Evolutionary conservation across 1,139 yeast species (phyloP).

Genomic region (Nakaseomyces kungkrabaensis): DNA sequence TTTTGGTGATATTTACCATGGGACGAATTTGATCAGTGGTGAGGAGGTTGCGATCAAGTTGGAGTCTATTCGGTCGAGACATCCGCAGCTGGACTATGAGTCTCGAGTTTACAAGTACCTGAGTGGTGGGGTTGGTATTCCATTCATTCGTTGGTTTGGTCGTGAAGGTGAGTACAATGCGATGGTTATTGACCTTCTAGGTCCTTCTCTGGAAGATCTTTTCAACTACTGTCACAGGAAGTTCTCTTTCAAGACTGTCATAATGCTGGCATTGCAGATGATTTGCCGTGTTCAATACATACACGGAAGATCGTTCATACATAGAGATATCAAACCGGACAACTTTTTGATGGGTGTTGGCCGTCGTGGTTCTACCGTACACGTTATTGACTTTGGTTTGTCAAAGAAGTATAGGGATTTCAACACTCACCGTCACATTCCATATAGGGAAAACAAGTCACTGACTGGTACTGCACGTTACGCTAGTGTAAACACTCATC

Average conservation of each 20-base stretch:
- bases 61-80: slow-evolving; percentile 83
- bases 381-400: slow-evolving; percentile 92
- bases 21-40: slow-evolving; percentile 87
- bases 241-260: slow-evolving; percentile 86
- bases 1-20: slow-evolving; percentile 91
- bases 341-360: slow-evolving; percentile 73
- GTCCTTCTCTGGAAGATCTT: slow-evolving; percentile 90
- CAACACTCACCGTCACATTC: slow-evolving; percentile 87
- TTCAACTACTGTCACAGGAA: slow-evolving; percentile 93
- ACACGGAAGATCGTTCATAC: slow-evolving; percentile 92
- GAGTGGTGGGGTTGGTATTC: slow-evolving; percentile 96
- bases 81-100: slow-evolving; percentile 94
- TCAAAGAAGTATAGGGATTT: slow-evolving; percentile 95
- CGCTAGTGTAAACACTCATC: slow-evolving; percentile 88
- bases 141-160: slow-evolving; percentile 95
- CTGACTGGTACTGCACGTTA: slow-evolving; percentile 98
- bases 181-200: slow-evolving; percentile 89
- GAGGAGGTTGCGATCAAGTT: slow-evolving; percentile 96
- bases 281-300: slow-evolving; percentile 90
- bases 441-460: slow-evolving; percentile 91
- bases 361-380: slow-evolving; percentile 88
- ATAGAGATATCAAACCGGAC: slow-evolving; percentile 68
- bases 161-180: slow-evolving; percentile 95
- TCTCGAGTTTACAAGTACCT: slow-evolving; percentile 90
- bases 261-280: slow-evolving; percentile 87